Evolutionary conservation across 305 asterid genomes (phyloP).

Genomic region (Plantago lanceolata): DNA sequence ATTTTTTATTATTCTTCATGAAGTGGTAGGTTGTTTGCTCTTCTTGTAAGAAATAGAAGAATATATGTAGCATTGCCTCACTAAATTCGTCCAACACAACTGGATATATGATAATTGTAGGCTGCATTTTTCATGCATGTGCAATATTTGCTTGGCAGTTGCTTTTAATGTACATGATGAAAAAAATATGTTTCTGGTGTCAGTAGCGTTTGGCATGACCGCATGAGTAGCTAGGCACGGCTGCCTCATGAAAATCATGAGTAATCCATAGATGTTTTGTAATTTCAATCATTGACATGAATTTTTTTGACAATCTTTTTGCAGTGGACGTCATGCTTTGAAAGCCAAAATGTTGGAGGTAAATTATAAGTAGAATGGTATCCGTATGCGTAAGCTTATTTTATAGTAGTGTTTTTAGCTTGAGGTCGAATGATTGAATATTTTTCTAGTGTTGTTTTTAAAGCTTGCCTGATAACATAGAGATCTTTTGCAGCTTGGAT

Average conservation of each 20-base stretch:
- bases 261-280: background rate
- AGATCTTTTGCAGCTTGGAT: slow-evolving; percentile 67
- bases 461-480: no score
- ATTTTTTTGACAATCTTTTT: slow-evolving; percentile 22
- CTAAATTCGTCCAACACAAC: no score
- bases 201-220: no score
- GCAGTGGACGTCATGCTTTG: slow-evolving; percentile 90
- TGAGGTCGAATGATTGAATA: background rate
- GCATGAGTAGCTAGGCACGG: no score
- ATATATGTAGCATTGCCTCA: background rate
- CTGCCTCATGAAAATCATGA: background rate
- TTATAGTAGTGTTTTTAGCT: background rate
- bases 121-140: no score
- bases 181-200: no score
- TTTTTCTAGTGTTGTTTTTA: background rate
- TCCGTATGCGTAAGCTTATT: slow-evolving; percentile 3
- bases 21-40: background rate
- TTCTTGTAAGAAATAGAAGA: background rate
- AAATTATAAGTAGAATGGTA: slow-evolving; percentile 15
- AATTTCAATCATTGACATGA: background rate
- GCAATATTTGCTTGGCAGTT: no score
- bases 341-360: slow-evolving; percentile 80
- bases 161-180: no score
- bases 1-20: background rate
- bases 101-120: no score